Base-by-base conservation (phyloP, 306 rosid species). In the Morella rubra region DNA sequence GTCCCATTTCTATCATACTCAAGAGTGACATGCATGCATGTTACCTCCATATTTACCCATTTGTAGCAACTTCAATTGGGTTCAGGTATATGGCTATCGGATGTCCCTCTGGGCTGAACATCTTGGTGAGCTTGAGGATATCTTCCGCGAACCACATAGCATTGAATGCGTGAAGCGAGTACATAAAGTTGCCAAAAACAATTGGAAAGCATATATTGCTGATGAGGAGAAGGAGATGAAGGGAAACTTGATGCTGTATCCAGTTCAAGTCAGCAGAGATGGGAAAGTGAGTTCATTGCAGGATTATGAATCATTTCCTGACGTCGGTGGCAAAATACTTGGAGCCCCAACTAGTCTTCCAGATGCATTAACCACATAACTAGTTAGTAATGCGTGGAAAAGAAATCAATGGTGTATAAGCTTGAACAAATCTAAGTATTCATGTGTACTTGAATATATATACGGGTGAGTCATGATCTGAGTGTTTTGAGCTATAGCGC, bases 31-130 rank as follows among this genome's bases (percentile, higher is more conserved):
- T 40, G 14, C n/a, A 41, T 18, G 8, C 47, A 32, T 24, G 1
- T 6, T 41, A 11, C 12, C 22, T 49, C 32, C 18, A 9, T n/a
- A 4, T 37, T 32, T 7, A 19, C 55, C 44, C 71, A 74, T 69
- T 24, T 78, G 83, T 32, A 32, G 3, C 37, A 32, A 32, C 3
- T 2, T 32, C 37, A 3, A 32, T 32, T 32, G 3, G 37, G 37
- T 32, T 32, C 87, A 96, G 99, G 81, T 96, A 51, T 96, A 89
- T 77, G 99, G 99, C 59, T 91, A 92, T 79, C 84, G 99, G 86
- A 90, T 78, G 93, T 96, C 99, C 14, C 85, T 96, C 51, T 92
- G 98, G 99, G 78, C 83, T 2, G 98, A 96, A 81, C 99, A 96
- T 86, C 93, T 96, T 44, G 99, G 80, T 51, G 37, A 7, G 83